phyloP scores from a whole-genome alignment of 176 grass and related monocot genomes.

The Rhynchospora pubera region DNA sequence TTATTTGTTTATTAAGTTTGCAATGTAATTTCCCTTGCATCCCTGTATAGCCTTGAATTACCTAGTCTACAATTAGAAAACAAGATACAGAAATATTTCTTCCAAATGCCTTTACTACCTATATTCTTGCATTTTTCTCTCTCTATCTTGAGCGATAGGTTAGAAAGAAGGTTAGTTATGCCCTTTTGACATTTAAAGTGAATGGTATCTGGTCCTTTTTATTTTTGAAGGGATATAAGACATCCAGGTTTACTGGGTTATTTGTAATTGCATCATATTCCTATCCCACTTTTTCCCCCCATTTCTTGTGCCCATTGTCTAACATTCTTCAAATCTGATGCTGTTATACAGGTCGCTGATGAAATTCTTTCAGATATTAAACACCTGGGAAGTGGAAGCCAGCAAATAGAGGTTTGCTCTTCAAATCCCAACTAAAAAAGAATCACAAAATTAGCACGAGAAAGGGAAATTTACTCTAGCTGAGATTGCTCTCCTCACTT shows the following conservation, averaged over 20 bases:
- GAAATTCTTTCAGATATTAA: conserved; percentile 80
- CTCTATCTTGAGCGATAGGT: not conserved
- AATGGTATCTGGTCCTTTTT: not conserved
- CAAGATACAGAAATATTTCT: not conserved
- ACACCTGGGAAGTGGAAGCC: conserved; percentile 33
- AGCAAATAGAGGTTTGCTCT: conserved; percentile 49
- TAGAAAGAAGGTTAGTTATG: not conserved
- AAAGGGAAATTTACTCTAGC: conserved; percentile 2
- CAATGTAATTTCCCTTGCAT: not conserved
- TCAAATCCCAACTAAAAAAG: not conserved
- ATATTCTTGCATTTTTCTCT: not conserved
- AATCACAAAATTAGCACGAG: not conserved
- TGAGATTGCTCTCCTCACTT: conserved; percentile 6
- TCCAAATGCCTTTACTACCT: not conserved
- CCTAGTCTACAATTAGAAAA: not conserved
- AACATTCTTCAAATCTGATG: conserved; percentile 27
- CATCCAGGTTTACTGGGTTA: not conserved
- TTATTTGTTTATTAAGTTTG: not conserved
- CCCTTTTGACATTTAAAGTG: not conserved
- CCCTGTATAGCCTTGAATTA: not conserved
- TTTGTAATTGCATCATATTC: not conserved
- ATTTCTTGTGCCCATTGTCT: conserved; percentile 11
- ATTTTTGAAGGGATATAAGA: not conserved
- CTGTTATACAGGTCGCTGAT: conserved; percentile 68
- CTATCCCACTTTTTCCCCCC: not conserved